phyloP scores from a whole-genome alignment of 1,284 basidiomycete species.

The Ceratobasidium sp. region DNA sequence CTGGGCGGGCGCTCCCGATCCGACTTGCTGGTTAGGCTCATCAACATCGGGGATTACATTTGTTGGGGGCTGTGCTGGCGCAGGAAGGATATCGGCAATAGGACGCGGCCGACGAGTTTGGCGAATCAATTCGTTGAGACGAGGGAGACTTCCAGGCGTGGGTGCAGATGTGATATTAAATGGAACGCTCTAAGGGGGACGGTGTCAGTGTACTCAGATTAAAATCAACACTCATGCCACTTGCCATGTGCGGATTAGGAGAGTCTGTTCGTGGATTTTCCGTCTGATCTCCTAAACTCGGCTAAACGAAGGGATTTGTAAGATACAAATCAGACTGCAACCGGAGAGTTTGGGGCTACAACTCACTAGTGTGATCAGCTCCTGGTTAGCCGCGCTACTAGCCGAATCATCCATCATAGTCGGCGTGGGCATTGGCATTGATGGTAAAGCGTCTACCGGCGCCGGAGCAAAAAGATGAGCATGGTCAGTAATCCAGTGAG shows the following conservation, averaged over 20 bases:
- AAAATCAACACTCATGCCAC: no score
- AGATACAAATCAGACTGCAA: not conserved
- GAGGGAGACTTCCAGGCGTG: not conserved
- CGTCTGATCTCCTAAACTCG: no score
- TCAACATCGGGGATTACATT: not conserved
- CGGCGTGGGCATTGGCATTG: not conserved
- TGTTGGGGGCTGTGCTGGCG: not conserved
- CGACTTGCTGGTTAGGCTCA: not conserved
- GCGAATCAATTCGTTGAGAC: not conserved
- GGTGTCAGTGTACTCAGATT: not conserved
- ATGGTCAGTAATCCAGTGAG: constrained; percentile 1
- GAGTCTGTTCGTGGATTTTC: no score
- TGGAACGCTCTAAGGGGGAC: not conserved
- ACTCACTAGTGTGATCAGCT: not conserved
- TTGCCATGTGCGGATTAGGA: no score
- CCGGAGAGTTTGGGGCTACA: no score
- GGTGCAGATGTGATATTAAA: not conserved
- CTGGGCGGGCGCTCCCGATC: not conserved
- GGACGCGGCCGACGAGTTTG: not conserved
- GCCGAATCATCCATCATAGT: not conserved
- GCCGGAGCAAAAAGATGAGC: not conserved
- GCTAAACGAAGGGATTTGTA: not conserved
- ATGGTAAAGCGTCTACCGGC: not conserved
- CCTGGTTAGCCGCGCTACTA: not conserved
- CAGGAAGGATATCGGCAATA: not conserved